These are phyloP conservation scores for Candida patagonica DNA, from an alignment of 805 yeast genomes.

Conservation along the genomic window DNA sequence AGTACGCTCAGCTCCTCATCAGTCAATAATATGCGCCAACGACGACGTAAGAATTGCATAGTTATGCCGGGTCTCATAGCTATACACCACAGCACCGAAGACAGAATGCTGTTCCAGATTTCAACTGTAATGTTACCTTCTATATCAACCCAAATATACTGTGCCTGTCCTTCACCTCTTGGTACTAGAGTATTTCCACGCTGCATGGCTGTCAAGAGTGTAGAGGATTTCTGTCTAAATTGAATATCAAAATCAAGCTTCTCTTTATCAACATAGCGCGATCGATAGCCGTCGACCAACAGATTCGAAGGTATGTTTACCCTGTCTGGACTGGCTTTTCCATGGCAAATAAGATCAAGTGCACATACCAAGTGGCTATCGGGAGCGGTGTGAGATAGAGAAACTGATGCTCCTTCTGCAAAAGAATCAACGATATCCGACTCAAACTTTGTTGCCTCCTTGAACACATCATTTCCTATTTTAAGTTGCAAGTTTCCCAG, in stretches of 20 bases:
- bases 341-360: conserved; percentile 42
- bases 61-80: conserved; percentile 50
- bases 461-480: conserved; percentile 33
- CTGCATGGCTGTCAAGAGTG: conserved; percentile 4
- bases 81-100: conserved; percentile 37
- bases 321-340: conserved; percentile 36
- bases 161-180: conserved; percentile 7
- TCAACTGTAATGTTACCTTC: conserved; percentile 47
- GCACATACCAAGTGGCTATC: conserved; percentile 57
- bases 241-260: conserved; percentile 58
- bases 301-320: conserved; percentile 31
- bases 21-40: conserved; percentile 19
- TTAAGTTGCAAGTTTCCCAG: conserved; percentile 32
- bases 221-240: conserved; percentile 17
- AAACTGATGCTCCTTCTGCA: conserved; percentile 41
- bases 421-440: conserved; percentile 34
- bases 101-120: conserved; percentile 52
- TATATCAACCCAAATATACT: conserved; percentile 52
- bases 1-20: conserved; percentile 20
- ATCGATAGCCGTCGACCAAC: conserved; percentile 54
- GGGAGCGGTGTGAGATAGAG: conserved; percentile 44
- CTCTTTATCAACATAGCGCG: conserved; percentile 62
- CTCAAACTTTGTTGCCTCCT: conserved; percentile 38
- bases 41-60: conserved; percentile 16
- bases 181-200: conserved; percentile 12